Evolutionary conservation across 2,329 filamentous ascomycete species (phyloP).

Genomic region (Zarea fungicola): DNA sequence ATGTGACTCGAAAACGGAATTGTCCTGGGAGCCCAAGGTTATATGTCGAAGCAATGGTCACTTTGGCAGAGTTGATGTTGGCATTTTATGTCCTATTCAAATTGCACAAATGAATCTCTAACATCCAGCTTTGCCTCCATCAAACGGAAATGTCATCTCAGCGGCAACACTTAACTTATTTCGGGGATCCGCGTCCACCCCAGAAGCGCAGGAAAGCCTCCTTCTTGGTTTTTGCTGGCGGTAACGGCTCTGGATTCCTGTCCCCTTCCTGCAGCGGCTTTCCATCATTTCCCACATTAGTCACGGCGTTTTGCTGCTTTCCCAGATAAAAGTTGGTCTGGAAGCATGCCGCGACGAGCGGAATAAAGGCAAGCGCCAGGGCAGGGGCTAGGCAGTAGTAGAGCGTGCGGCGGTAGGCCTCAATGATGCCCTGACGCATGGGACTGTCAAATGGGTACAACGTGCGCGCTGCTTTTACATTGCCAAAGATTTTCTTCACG

Average conservation of each 20-base stretch:
- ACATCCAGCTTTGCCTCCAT: no score
- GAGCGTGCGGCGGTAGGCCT: constrained; percentile 28
- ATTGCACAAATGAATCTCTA: no score
- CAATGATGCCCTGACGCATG: constrained; percentile 20
- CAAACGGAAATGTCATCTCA: no score
- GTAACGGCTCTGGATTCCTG: constrained; percentile 16
- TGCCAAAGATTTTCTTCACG: constrained; percentile 11
- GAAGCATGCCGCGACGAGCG: constrained; percentile 30
- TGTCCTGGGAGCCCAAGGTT: no score
- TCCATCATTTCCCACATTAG: constrained; percentile 23
- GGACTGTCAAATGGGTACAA: constrained; percentile 17
- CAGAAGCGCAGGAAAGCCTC: constrained; percentile 25
- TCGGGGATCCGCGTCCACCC: no score
- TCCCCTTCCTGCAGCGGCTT: constrained; percentile 19
- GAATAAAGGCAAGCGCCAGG: constrained; percentile 27
- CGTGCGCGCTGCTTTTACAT: constrained; percentile 7
- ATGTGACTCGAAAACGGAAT: no score
- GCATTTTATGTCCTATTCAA: no score
- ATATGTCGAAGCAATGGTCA: no score
- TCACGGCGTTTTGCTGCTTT: constrained; percentile 26
- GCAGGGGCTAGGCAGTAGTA: constrained; percentile 30
- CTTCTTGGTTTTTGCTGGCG: constrained; percentile 19
- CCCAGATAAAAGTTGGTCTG: constrained; percentile 33
- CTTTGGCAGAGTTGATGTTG: no score
- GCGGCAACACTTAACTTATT: no score